Conservation (phyloP, 2,329 filamentous ascomycete species). For the Bimuria novae-zelandiae region DNA sequence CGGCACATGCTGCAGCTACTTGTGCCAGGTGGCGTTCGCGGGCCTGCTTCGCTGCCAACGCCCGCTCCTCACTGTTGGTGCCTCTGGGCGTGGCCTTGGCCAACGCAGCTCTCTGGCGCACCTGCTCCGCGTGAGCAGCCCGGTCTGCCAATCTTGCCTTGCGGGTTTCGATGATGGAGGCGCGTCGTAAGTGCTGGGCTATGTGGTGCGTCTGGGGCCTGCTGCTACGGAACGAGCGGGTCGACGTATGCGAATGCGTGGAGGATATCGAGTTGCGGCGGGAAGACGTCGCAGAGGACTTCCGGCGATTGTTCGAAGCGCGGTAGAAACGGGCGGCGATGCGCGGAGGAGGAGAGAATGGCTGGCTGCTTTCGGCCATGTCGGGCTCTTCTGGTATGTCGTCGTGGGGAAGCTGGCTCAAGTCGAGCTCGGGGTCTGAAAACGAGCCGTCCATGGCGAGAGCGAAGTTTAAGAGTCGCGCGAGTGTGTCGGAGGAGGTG, state of each 20-base stretch:
- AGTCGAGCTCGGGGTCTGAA: constrained; percentile 40
- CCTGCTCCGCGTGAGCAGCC: constrained; percentile 82
- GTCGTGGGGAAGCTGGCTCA: constrained; percentile 39
- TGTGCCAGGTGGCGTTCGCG: constrained; percentile 81
- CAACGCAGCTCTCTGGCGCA: constrained; percentile 73
- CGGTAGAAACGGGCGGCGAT: constrained; percentile 79
- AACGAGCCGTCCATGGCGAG: constrained; percentile 32
- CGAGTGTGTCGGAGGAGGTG: constrained; percentile 24
- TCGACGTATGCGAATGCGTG: constrained; percentile 71
- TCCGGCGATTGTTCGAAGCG: constrained; percentile 67
- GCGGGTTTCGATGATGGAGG: constrained; percentile 79
- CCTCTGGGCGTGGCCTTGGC: constrained; percentile 72
- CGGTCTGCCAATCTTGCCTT: constrained; percentile 79
- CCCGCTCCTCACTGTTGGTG: constrained; percentile 73
- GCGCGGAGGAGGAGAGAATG: constrained; percentile 71
- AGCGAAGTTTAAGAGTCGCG: constrained; percentile 18
- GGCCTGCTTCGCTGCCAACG: constrained; percentile 75
- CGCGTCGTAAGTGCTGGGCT: constrained; percentile 77
- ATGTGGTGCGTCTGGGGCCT: constrained; percentile 78
- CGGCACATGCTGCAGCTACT: constrained; percentile 78
- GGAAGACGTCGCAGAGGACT: constrained; percentile 77
- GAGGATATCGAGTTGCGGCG: constrained; percentile 81
- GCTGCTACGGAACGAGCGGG: constrained; percentile 60
- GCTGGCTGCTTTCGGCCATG: constrained; percentile 43
- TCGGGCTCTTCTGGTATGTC: constrained; percentile 50